A percentile compares a stretch with the other conserved stretches of the same genome.
These are phyloP conservation scores for Amanita thiersii DNA, from an alignment of 768 basidiomycete species.

Conservation along the genomic window DNA sequence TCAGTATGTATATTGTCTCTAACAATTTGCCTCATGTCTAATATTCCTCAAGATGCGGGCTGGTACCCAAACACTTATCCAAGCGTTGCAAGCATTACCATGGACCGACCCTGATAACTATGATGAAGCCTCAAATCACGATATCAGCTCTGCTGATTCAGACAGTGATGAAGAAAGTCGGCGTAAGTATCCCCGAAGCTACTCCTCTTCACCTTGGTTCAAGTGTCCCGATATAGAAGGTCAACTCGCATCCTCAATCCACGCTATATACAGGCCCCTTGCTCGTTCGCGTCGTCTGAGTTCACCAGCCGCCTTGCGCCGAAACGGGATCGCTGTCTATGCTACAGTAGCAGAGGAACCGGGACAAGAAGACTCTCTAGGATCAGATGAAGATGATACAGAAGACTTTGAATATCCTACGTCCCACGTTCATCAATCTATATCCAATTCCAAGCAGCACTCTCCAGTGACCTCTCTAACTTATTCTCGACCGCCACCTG, in stretches of 20 bases:
- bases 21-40: slow-evolving; percentile 9
- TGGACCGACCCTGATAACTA: slow-evolving; percentile 69
- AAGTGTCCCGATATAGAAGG: slow-evolving; percentile 24
- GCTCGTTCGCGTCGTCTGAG: slow-evolving; percentile 51
- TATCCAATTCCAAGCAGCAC: slow-evolving; percentile 9
- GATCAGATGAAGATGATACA: slow-evolving; percentile 42
- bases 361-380: slow-evolving; percentile 25
- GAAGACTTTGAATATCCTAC: slow-evolving; percentile 53
- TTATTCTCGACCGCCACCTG: slow-evolving; percentile 11
- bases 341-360: slow-evolving; percentile 23
- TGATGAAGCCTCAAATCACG: slow-evolving; percentile 44
- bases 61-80: slow-evolving; percentile 84
- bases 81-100: slow-evolving; percentile 80
- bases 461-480: neutral
- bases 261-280: slow-evolving; percentile 78
- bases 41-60: slow-evolving; percentile 59
- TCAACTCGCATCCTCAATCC: slow-evolving; percentile 75
- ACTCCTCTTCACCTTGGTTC: neutral
- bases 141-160: slow-evolving; percentile 33
- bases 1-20: slow-evolving; percentile 43
- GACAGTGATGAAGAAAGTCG: slow-evolving; percentile 70
- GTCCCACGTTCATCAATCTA: slow-evolving; percentile 25
- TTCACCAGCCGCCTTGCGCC: slow-evolving; percentile 15
- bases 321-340: slow-evolving; percentile 13
- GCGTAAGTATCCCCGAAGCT: slow-evolving; percentile 18